These are phyloP conservation scores for Malassezia restricta DNA, from an alignment of 1,284 basidiomycete species.

Conservation along the genomic window DNA sequence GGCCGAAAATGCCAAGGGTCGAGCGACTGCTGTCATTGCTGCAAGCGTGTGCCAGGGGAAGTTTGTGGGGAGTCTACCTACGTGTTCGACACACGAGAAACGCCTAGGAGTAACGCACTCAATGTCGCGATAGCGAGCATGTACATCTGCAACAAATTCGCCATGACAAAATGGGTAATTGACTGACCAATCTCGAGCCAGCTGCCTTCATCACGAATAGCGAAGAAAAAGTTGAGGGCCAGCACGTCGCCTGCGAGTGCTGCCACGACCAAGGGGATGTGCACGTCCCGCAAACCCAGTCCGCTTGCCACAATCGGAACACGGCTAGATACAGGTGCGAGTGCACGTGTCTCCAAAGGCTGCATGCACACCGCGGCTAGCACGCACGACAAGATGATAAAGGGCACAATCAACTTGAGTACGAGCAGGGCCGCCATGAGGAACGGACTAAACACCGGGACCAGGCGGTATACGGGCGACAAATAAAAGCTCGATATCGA, in stretches of 20 bases:
- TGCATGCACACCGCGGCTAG: conserved; percentile 22
- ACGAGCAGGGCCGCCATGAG: conserved; percentile 57
- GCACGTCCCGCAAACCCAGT: conserved; percentile 20
- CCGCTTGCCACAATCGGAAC: conserved; percentile 16
- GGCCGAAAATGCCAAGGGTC: too few relatives aligned
- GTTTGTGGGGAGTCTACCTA: too few relatives aligned
- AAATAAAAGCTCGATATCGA: conserved; percentile 79
- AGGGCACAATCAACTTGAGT: conserved; percentile 52
- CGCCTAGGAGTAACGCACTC: conserved; percentile 17
- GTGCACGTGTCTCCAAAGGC: conserved; percentile 3
- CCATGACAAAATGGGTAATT: conserved; percentile 75
- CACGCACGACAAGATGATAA: conserved; percentile 62
- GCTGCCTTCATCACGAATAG: conserved; percentile 68
- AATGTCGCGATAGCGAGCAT: conserved; percentile 43
- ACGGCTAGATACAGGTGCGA: conserved; percentile 1
- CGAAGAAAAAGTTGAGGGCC: conserved; percentile 69
- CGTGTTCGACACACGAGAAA: background rate
- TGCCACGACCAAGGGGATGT: conserved; percentile 28
- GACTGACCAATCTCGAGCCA: conserved; percentile 83
- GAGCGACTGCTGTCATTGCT: too few relatives aligned
- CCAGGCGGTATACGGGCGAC: conserved; percentile 74
- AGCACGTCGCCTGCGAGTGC: conserved; percentile 35
- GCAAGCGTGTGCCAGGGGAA: too few relatives aligned
- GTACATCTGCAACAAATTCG: conserved; percentile 65
- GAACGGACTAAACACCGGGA: conserved; percentile 76